Base-by-base conservation (phyloP, 2,329 filamentous ascomycete species). In the Xylaria hypoxylon region DNA sequence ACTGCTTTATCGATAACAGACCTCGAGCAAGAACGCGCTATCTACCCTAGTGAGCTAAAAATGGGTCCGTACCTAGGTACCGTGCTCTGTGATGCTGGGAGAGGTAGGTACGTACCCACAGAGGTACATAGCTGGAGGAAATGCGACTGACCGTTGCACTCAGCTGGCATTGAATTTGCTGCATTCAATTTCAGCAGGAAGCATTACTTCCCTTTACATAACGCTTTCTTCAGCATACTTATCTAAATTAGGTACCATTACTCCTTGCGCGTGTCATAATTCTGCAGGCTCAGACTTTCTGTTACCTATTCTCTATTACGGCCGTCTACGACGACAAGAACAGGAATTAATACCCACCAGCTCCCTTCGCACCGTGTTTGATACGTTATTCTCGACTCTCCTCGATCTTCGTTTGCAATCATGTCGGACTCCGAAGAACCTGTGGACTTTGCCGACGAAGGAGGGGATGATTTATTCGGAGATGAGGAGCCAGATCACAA, bases 401-500 rank as follows among this genome's bases (percentile, higher is more conserved):
- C 31, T 24, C 38, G 15, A 56, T 48, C 28, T 58, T 38, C 24
- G 11, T 52, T 35, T 22, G 31, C 53, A 70, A 74, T 48, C 53
- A 88, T 88, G 86, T 88, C 86, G 19, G 85, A 87, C 71, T 85
- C 85, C 1, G 86, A 88, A 69, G 85, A 87, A 60, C 79, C 79
- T 60, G 77, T 86, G 71, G 84, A 86, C 60, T 71, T 79, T 56
- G 79, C 80, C 63, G 86, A 87, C 62, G 84, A 85, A 56, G 86
- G 81, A 64, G 87, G 82, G 64, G 87, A 88, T 74, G 88, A 90
- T 74, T 82, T 90, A 51, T 90, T 90, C 68, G 88, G 87, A 59
- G 87, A 88, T 58, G 86, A 81, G 45, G 79, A 77, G 42, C 82
- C 91, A 71, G 86, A 88, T 74, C 79, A 88, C 70, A 86, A 87